Base-by-base conservation (phyloP, 768 basidiomycete species). In the Candolleomyces efflorescens region DNA sequence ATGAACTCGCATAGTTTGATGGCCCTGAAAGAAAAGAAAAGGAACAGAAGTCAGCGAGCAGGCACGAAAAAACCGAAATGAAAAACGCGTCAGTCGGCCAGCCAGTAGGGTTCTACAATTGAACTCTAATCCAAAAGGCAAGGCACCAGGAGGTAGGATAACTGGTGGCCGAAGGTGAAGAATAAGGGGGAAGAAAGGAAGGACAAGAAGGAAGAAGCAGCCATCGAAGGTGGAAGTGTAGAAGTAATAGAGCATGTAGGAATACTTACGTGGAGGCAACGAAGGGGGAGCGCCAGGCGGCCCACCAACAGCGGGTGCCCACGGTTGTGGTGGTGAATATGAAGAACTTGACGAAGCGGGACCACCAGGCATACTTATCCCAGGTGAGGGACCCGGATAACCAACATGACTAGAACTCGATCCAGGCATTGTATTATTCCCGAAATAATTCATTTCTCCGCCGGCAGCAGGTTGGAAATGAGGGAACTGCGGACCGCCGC, bases 261-360 rank as follows among this genome's bases (percentile, higher is more conserved):
- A 36, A 23, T 26, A 56, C 62, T 55, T 67, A 81, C 80, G 70
- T 58, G 70, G 70, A 22, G 71, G 73, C 50, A 71, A 60, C 39
- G 73, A 55, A 57, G 72, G 71, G 47, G 68, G 66, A 46, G 64
- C 56, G 38, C 61, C 60, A 53, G 65, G 54, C 39, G 53, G 60
- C 48, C 65, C 68, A 57, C 65, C 64, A 60, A 32, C 32, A 32
- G 7, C 32, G 32, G 47, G 62, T 53, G 58, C 53, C 65, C 64
- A 63, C 12, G 55, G n/a, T n/a, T 44, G 26, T 39, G 55, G 45
- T 27, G 36, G 46, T 41, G 54, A 46, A 32, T 45, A 36, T n/a
- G 56, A 24, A 41, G 56, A 57, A 43, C 47, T 39, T 58, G 56
- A 58, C 45, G 56, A 43, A 58, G 56, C 24, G 43, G 32, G 26